Evolutionary conservation across 352 stramenopile species (phyloP), one percentile per base, ranked within the genome.

Genomic region (Pythium coloratum): DNA sequence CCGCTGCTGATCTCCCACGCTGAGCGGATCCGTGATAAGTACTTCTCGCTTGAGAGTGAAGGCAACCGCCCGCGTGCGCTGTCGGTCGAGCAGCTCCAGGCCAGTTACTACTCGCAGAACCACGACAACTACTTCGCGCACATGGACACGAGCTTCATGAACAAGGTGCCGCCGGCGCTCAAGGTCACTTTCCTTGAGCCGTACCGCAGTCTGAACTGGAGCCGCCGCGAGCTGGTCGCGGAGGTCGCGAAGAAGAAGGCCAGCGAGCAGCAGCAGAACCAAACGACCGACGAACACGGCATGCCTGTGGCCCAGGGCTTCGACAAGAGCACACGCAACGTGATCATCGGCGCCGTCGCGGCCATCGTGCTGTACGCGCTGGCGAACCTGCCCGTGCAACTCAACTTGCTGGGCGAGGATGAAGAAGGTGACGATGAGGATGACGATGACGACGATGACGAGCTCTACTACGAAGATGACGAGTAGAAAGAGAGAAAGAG

Each of bases 181-280:
- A 80, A 91, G 36, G 71, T 91, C 16, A 76, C 81, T 47, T 94
- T 94, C 71, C 55, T 94, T 10, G 69, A 88, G 64, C 88, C 88
- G 54, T 96, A 94, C 62, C 80, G 80, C 32, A 96, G 86, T 64
- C 66, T 96, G 28, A 88, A 94, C 67, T 96, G 88, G 88, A 84
- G 84, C 60, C 84, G 84, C 24, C 86, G 86, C n/a, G 84, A 87
- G 53, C 64, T 91, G 20, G 66, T 78, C n/a, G 69, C 66, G 18
- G 81, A 92, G 2, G 66, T 94, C 26, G 73, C 73, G 5, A 62
- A 79, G 58, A 82, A 86, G 50, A 90, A 84, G 62, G 55, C 61
- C 6, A 34, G 71, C 46, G 59, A 71, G 18, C 67, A 67, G 18
- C 63, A 78, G 26, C 55, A 42, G 0, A 49, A 67, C 14, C 75